Evolutionary conservation across 352 stramenopile species (phyloP).

Genomic region (Poterioochromonas sp.): DNA sequence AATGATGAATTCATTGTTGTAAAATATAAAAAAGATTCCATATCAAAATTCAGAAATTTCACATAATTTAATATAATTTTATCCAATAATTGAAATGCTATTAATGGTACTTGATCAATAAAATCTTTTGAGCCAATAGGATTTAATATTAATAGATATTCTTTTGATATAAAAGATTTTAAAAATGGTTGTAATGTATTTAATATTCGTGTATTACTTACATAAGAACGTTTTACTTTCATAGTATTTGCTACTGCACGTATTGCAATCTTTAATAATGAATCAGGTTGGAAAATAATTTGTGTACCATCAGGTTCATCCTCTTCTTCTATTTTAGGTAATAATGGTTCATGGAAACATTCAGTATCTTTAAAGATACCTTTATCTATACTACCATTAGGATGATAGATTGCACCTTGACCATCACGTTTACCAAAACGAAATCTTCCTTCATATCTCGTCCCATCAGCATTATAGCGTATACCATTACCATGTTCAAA

Average conservation of each 20-base stretch:
- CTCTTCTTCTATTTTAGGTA: neutral
- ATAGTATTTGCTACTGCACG: neutral
- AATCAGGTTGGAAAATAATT: neutral
- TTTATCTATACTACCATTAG: conserved; percentile 7
- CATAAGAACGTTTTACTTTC: neutral
- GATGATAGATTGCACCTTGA: neutral
- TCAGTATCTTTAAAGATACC: neutral
- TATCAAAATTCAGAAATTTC: neutral
- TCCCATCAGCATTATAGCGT: neutral
- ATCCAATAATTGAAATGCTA: neutral
- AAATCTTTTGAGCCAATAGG: neutral
- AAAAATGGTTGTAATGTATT: conserved; percentile 1
- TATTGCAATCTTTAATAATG: neutral
- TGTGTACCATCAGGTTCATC: neutral
- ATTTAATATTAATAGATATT: neutral
- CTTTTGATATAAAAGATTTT: neutral
- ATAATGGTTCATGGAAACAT: neutral
- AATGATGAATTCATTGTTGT: neutral
- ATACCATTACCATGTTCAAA: conserved; percentile 26
- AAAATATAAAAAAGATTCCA: conserved; percentile 18
- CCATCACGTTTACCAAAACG: conserved; percentile 28
- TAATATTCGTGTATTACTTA: neutral
- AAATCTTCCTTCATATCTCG: conserved; percentile 17
- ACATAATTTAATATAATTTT: neutral
- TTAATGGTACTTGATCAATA: neutral